A percentile compares a stretch with the other conserved stretches of the same genome.
Evolutionary conservation across 177 flowering plant species (phyloP).

Genomic region (Vitis hybrid): DNA sequence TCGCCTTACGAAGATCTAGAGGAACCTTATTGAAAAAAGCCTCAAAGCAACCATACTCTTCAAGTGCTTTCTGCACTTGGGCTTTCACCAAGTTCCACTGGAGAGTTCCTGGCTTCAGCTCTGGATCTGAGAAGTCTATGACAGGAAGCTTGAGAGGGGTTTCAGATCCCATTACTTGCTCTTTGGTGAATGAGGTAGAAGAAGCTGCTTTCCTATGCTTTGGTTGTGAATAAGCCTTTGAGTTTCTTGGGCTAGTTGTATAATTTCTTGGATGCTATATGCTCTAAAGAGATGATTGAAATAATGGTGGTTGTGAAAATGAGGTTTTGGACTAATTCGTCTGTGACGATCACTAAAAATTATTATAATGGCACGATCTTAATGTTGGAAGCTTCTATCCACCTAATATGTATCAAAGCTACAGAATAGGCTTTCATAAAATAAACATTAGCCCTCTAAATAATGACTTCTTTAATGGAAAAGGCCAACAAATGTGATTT

Average conservation of each 20-base stretch:
- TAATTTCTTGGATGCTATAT: not conserved
- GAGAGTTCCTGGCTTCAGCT: slow-evolving; percentile 23
- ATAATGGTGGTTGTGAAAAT: not conserved
- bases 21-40: slow-evolving; percentile 45
- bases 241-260: not conserved
- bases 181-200: not conserved
- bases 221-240: not conserved
- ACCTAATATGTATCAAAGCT: no score
- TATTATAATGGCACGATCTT: no score
- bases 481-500: no score
- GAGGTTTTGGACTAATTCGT: not conserved
- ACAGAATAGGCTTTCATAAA: no score
- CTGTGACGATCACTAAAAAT: no score
- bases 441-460: no score
- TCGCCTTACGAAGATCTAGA: slow-evolving; percentile 26
- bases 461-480: no score
- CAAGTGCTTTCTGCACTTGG: slow-evolving; percentile 39
- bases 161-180: slow-evolving; percentile 30
- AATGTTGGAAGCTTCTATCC: no score
- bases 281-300: not conserved
- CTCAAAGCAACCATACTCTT: slow-evolving; percentile 62
- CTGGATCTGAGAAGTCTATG: slow-evolving; percentile 31
- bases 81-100: slow-evolving; percentile 29
- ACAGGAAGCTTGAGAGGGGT: slow-evolving; percentile 24
- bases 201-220: not conserved